Percentiles rank a stretch among this genome's conserved stretches.
phyloP scores from a whole-genome alignment of 306 rosid species.

The Myrica gale region DNA sequence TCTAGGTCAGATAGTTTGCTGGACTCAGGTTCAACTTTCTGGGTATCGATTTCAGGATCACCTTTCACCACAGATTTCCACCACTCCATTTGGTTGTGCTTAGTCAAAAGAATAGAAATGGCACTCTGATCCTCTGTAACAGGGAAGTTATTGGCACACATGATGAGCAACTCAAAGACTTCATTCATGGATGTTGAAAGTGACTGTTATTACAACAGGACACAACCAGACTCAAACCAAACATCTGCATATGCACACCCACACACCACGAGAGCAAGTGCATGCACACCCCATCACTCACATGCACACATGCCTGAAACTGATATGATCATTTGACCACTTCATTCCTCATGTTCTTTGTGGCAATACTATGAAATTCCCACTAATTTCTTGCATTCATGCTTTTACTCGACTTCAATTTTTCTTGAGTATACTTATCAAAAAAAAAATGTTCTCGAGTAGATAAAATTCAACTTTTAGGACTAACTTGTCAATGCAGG shows the following conservation, averaged over 20 bases:
- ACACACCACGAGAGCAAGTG: too few relatives aligned
- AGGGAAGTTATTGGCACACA: conserved; percentile 7
- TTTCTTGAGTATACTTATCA: too few relatives aligned
- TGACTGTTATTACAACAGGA: too few relatives aligned
- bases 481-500: neutral
- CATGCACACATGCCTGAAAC: neutral
- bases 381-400: neutral
- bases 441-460: too few relatives aligned
- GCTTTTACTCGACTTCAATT: neutral
- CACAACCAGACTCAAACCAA: too few relatives aligned
- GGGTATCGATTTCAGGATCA: conserved; percentile 85
- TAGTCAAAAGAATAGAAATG: conserved; percentile 81
- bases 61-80: conserved; percentile 92
- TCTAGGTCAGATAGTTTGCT: conserved; percentile 88
- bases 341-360: neutral
- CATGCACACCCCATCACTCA: too few relatives aligned
- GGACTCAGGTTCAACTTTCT: conserved; percentile 86
- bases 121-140: conserved; percentile 83
- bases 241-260: too few relatives aligned
- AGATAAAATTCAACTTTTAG: neutral
- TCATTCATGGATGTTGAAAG: neutral
- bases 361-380: neutral
- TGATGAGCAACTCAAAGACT: conserved; percentile 1
- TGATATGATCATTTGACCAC: neutral
- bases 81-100: conserved; percentile 96